Conservation (phyloP, 306 rosid species). For the Glycine latifolia region DNA sequence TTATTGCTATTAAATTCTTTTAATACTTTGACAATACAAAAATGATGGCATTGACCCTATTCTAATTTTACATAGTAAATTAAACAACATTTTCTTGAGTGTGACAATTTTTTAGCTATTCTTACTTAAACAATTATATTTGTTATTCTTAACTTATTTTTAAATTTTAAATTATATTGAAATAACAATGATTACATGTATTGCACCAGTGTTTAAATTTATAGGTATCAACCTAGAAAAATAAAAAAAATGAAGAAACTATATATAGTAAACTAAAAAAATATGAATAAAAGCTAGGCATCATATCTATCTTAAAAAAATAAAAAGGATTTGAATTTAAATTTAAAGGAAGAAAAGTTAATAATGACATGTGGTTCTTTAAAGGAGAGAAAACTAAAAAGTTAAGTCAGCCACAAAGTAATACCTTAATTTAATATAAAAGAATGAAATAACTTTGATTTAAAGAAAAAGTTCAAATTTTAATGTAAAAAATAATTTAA, state of each 20-base stretch:
- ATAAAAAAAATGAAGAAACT: not conserved
- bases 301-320: no score
- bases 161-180: not conserved
- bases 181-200: not conserved
- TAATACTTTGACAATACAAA: not conserved
- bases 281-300: no score
- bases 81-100: not conserved
- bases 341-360: not conserved
- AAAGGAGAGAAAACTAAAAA: not conserved
- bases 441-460: not conserved
- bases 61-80: not conserved
- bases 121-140: not conserved
- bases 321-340: not conserved
- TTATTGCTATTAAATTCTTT: conserved; percentile 11
- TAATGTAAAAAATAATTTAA: not conserved
- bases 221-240: not conserved
- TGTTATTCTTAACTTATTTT: no score
- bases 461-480: not conserved
- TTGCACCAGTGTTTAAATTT: not conserved
- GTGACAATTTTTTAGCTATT: not conserved
- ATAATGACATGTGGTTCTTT: not conserved
- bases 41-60: conserved; percentile 1
- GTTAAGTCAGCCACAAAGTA: not conserved
- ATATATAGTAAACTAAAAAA: not conserved
- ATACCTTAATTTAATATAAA: not conserved